Evolutionary conservation across 1,139 yeast genomes (phyloP).

Genomic region (Candida freyschussii): DNA sequence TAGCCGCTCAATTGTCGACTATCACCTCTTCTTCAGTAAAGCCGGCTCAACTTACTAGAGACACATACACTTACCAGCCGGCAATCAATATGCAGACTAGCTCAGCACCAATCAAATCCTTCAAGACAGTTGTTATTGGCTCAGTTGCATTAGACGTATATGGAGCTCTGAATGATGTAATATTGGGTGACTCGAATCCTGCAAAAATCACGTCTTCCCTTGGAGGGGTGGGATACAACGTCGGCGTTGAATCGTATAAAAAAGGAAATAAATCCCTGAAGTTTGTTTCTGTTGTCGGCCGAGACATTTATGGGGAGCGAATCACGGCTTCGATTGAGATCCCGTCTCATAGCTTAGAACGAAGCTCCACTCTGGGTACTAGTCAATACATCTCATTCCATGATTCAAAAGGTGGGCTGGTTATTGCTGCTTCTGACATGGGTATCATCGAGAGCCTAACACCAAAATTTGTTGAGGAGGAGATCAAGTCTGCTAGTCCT

Average conservation of each 20-base stretch:
- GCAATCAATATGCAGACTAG: neutral
- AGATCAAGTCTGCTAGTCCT: slow-evolving; percentile 36
- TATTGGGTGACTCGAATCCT: slow-evolving; percentile 67
- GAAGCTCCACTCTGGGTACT: slow-evolving; percentile 32
- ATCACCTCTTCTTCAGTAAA: too few relatives aligned
- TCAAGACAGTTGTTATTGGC: slow-evolving; percentile 52
- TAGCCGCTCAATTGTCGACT: slow-evolving; percentile 48
- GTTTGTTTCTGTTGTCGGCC: slow-evolving; percentile 57
- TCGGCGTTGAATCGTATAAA: slow-evolving; percentile 48
- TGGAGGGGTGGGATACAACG: slow-evolving; percentile 86
- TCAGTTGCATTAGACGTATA: slow-evolving; percentile 75
- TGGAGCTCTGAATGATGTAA: slow-evolving; percentile 34
- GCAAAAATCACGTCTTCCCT: slow-evolving; percentile 52
- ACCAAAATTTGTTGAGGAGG: slow-evolving; percentile 34
- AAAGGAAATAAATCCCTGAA: slow-evolving; percentile 30
- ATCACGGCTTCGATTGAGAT: slow-evolving; percentile 32
- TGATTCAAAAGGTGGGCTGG: slow-evolving; percentile 52
- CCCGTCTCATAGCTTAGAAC: slow-evolving; percentile 29
- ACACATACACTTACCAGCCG: neutral
- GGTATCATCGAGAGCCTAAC: slow-evolving; percentile 52
- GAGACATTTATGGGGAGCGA: slow-evolving; percentile 49
- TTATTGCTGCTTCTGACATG: slow-evolving; percentile 87
- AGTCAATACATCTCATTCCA: slow-evolving; percentile 76
- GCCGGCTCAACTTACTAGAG: too few relatives aligned
- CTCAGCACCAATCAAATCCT: neutral